Base-by-base conservation (phyloP, 1,284 basidiomycete genomes). In the Ustilago hordei region DNA sequence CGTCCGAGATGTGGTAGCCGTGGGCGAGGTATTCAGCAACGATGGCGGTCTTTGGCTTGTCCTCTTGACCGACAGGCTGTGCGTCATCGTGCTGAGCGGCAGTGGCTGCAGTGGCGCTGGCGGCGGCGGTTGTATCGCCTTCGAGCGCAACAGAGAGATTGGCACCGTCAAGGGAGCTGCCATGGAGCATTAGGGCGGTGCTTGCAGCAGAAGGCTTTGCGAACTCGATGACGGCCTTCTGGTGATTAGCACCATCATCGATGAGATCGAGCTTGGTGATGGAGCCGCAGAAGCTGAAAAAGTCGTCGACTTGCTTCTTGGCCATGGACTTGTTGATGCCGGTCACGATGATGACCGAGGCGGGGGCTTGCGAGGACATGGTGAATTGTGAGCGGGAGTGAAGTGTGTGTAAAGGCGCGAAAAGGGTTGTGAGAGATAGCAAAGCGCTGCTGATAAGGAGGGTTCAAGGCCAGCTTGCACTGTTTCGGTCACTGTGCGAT, bases 271-370 rank as follows among this genome's bases (percentile, higher is more conserved):
- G 74, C 48, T 68, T 64, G 34, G 62, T 57, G 60, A 78, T 76
- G 60, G 78, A 72, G 47, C 80, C 80, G 58, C 80, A 82, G 70
- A 82, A 82, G 73, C 74, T 75, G 73, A 83, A 83, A 50, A 81
- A 83, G 65, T 83, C 81, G n/a, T 78, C 62, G 55, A 82, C 61
- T 41, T 75, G 66, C 64, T 80, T 72, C 58, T 76, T 70, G 56
- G 80, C 71, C 3, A 79, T 82, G 12, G 68, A 48, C 48, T 64
- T 66, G 58, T 60, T 60, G 62, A 82, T 72, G 63, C 73, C 69
- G 41, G 71, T 69, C 41, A 82, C 80, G 28, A 77, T 55, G 43
- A 82, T 69, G 32, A 67, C 52, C 8, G 80, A 69, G 5, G 34
- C 57, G 8, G 66, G 69, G 48, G 64, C 56, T 34, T 54, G 45